Evolutionary conservation across 805 yeast genomes (phyloP), one percentile per base, ranked within the genome.

Genomic region (Candida maesae): DNA sequence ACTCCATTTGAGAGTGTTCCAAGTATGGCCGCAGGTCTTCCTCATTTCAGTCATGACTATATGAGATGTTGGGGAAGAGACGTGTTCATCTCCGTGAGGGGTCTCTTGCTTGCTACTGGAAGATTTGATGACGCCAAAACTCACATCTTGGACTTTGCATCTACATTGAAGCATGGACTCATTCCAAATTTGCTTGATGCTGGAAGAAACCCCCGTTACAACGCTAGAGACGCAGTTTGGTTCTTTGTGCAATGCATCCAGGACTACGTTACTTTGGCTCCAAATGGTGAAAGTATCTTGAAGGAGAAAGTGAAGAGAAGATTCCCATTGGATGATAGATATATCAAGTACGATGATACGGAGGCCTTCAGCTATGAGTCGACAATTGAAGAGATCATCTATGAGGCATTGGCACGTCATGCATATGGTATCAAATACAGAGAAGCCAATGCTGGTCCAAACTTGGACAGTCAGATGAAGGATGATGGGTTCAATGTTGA

Each of bases 1-100:
- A 64, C 71, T 20, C 95, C 98, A 2, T 66, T 65, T 30, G 65
- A 70, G 10, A 65, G 70, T 32, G 74, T 79, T 13, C 84, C 95
- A 2, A 77, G 86, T 31, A 70, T 91, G 76, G 96, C 98, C 13
- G 99, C 99, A 2, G 99, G 98, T 2, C 71, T 91, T 46, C 99
- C 99, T 2, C 97, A 89, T 63, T 91, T 91, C 65, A 81, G 93
- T 58, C 76, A 74, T 44, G 88, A 84, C 49, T 90, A 84, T 62
- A 89, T 91, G 96, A 74, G 99, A 61, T 88, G 96, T 60, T 91
- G 99, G 99, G 99, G 99, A 17, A 76, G 99, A 58, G 99, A 91
- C 63, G 95, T 89, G 1, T 93, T 93, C 59, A 83, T 91, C 34
- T 76, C 96, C 0, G 71, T 84, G 32, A 70, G 96, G 46, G 99